phyloP scores from a whole-genome alignment of 2,329 filamentous ascomycete genomes.

The Pseudonectria buxi region DNA sequence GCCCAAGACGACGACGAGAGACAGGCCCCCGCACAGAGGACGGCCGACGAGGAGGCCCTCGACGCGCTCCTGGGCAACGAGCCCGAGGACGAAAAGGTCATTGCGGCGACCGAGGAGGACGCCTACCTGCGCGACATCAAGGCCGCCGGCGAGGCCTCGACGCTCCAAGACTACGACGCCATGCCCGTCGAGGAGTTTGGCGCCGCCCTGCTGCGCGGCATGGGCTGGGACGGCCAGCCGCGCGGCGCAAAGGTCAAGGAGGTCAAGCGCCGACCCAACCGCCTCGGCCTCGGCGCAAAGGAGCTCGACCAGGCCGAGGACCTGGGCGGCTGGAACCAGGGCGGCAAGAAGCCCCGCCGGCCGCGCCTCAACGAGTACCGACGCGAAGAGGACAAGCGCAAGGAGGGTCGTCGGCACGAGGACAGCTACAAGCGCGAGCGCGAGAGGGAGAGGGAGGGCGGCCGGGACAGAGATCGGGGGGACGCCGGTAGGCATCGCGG shows the following conservation, averaged over 20 bases:
- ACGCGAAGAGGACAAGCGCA: slow-evolving; percentile 36
- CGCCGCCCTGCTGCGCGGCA: slow-evolving; percentile 78
- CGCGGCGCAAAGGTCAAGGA: slow-evolving; percentile 49
- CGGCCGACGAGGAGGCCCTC: slow-evolving; percentile 50
- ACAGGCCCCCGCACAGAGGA: slow-evolving; percentile 8
- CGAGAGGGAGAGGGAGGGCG: slow-evolving; percentile 33
- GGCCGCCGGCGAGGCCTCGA: slow-evolving; percentile 66
- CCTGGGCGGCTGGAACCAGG: slow-evolving; percentile 73
- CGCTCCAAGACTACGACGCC: slow-evolving; percentile 76
- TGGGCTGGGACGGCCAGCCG: slow-evolving; percentile 82
- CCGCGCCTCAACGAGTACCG: slow-evolving; percentile 46
- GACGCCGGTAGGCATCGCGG: slow-evolving; percentile 31
- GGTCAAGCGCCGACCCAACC: slow-evolving; percentile 66
- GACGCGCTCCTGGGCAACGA: slow-evolving; percentile 58
- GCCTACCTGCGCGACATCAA: slow-evolving; percentile 65
- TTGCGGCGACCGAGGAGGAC: slow-evolving; percentile 54
- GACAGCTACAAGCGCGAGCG: slow-evolving; percentile 41
- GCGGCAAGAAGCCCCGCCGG: slow-evolving; percentile 42
- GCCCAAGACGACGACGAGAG: slow-evolving; percentile 5
- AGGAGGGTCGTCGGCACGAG: slow-evolving; percentile 35
- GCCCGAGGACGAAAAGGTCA: slow-evolving; percentile 43
- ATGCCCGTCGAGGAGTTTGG: slow-evolving; percentile 95
- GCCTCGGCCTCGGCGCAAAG: slow-evolving; percentile 85
- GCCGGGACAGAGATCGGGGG: slow-evolving; percentile 26
- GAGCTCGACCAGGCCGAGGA: slow-evolving; percentile 66